Conservation (phyloP, 2,329 filamentous ascomycete genomes). For the Neurospora sp. region DNA sequence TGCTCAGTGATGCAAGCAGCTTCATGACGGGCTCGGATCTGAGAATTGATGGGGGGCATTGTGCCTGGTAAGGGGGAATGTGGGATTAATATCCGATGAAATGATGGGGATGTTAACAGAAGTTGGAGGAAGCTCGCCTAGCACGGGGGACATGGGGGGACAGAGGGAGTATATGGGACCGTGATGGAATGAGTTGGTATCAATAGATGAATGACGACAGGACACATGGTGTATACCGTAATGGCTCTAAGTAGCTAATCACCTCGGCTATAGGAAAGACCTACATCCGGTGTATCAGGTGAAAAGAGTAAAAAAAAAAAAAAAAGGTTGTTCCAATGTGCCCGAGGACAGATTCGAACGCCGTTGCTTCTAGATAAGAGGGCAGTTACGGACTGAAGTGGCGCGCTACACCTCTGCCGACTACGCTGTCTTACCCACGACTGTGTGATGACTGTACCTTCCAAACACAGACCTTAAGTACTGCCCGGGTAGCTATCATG, state of each 20-base stretch:
- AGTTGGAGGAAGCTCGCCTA: not conserved
- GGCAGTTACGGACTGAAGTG: not conserved
- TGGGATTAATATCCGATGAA: not conserved
- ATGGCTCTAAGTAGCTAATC: too few species aligned
- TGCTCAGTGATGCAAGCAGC: constrained; percentile 55
- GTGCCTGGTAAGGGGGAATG: constrained; percentile 38
- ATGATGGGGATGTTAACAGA: not conserved
- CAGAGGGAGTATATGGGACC: too few species aligned
- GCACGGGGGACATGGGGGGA: not conserved
- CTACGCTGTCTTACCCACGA: not conserved
- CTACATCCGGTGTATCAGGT: too few species aligned
- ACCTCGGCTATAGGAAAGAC: too few species aligned
- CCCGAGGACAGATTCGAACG: not conserved
- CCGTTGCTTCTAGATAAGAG: not conserved
- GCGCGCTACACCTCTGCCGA: not conserved
- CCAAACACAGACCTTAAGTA: not conserved
- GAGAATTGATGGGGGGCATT: constrained; percentile 62
- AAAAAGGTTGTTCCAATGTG: not conserved
- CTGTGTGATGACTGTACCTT: not conserved
- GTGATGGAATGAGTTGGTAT: too few species aligned
- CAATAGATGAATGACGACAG: too few species aligned
- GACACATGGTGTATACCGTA: too few species aligned
- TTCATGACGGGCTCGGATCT: constrained; percentile 64
- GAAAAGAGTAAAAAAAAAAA: too few species aligned
- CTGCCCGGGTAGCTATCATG: not conserved